These are phyloP conservation scores for Claviceps arundinis DNA, from an alignment of 2,329 filamentous ascomycete species.

Conservation along the genomic window DNA sequence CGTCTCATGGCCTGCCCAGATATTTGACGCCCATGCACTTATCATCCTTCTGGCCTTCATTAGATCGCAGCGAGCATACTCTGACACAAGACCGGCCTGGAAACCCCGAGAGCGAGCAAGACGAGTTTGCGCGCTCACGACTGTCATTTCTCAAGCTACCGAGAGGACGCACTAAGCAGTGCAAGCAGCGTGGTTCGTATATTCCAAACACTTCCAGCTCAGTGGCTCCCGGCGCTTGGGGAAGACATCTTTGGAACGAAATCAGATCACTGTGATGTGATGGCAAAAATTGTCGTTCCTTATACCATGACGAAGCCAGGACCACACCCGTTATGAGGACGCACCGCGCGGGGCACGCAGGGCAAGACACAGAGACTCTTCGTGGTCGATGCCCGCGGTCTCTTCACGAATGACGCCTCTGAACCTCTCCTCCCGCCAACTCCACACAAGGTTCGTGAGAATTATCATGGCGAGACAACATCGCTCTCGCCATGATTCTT, in stretches of 20 bases:
- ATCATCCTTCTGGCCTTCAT: slow-evolving; percentile 28
- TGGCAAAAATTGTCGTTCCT: slow-evolving; percentile 34
- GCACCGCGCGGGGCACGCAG: slow-evolving; percentile 28
- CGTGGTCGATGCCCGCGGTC: too few species aligned
- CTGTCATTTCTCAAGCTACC: slow-evolving; percentile 10
- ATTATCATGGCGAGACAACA: slow-evolving; percentile 61
- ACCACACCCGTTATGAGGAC: slow-evolving; percentile 52
- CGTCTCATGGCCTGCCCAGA: slow-evolving; percentile 46
- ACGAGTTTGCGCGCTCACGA: slow-evolving; percentile 18
- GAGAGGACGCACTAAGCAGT: too few species aligned
- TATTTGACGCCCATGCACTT: slow-evolving; percentile 54
- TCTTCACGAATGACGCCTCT: too few species aligned
- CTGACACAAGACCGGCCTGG: slow-evolving; percentile 47
- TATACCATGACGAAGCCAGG: slow-evolving; percentile 57
- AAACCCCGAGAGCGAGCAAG: slow-evolving; percentile 33
- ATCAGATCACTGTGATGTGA: slow-evolving; percentile 41
- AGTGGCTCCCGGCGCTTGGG: slow-evolving; percentile 40
- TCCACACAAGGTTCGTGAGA: slow-evolving; percentile 44
- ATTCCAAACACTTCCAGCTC: slow-evolving; percentile 37
- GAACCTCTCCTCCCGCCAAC: too few species aligned
- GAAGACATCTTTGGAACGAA: slow-evolving; percentile 46
- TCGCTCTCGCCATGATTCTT: slow-evolving; percentile 54
- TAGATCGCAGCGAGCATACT: slow-evolving; percentile 30
- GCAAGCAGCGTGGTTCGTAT: slow-evolving; percentile 6
- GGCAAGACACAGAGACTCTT: too few species aligned